These are phyloP conservation scores for Angomonas desouzai DNA, from an alignment of 208 protist genomes.

Conservation along the genomic window DNA sequence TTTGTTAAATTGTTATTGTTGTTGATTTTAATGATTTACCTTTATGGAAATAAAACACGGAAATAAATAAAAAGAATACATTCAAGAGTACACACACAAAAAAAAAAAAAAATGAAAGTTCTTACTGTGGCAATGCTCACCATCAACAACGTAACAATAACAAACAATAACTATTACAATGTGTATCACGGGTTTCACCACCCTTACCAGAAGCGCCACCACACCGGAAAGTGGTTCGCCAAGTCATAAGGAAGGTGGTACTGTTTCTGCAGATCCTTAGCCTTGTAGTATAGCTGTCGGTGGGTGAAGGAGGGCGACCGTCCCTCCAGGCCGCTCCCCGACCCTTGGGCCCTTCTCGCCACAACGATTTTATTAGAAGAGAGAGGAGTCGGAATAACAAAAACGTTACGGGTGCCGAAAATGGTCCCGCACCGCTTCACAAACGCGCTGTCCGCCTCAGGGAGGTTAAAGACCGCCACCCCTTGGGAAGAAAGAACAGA, in stretches of 20 bases:
- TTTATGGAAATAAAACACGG: neutral
- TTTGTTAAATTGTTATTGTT: constrained; percentile 1
- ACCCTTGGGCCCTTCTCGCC: constrained; percentile 19
- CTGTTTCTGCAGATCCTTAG: constrained; percentile 41
- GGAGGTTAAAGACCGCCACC: constrained; percentile 80
- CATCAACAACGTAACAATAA: too few species aligned
- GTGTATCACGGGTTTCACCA: neutral
- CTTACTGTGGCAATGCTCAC: too few species aligned
- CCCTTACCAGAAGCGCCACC: constrained; percentile 75
- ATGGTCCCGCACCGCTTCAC: constrained; percentile 38
- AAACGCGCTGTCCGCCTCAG: constrained; percentile 45
- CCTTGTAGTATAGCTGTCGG: constrained; percentile 54
- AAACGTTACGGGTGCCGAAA: constrained; percentile 69
- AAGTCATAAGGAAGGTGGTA: constrained; percentile 74
- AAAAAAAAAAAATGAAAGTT: constrained; percentile 10
- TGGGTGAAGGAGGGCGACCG: constrained; percentile 33
- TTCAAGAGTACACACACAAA: neutral
- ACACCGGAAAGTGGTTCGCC: constrained; percentile 64
- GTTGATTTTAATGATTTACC: neutral
- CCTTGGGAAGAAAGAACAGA: constrained; percentile 46
- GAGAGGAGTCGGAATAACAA: constrained; percentile 47
- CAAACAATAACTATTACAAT: constrained; percentile 2
- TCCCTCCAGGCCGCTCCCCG: constrained; percentile 1
- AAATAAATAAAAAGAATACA: neutral
- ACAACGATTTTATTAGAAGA: constrained; percentile 80